These are phyloP conservation scores for Chlorociboria aeruginascens DNA, from an alignment of 495 filamentous ascomycete genomes.

Conservation along the genomic window DNA sequence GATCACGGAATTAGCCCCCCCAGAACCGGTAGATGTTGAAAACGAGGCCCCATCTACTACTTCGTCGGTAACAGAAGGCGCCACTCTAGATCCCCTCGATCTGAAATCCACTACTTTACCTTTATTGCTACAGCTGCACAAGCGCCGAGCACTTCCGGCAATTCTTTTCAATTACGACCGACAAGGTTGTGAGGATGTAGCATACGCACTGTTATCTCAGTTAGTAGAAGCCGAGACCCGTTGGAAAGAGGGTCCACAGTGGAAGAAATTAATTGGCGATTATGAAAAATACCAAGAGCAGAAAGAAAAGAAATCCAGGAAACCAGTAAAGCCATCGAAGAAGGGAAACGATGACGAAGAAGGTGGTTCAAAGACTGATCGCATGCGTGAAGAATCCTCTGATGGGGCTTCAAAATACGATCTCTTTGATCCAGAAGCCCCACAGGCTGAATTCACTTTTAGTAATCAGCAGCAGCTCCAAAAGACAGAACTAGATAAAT, in stretches of 20 bases:
- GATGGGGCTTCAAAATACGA: slow-evolving; percentile 42
- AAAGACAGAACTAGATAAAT: slow-evolving; percentile 37
- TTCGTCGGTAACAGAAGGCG: slow-evolving; percentile 10
- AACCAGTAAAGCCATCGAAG: slow-evolving; percentile 22
- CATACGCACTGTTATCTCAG: slow-evolving; percentile 30
- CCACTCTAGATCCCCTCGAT: slow-evolving; percentile 8
- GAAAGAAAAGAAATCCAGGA: slow-evolving; percentile 25
- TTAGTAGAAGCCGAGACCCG: slow-evolving; percentile 38
- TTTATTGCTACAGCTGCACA: slow-evolving; percentile 47
- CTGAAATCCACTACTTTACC: slow-evolving; percentile 41
- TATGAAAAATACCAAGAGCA: slow-evolving; percentile 41
- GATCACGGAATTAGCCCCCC: slow-evolving; percentile 24
- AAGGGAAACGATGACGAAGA: slow-evolving; percentile 29
- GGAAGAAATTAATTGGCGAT: slow-evolving; percentile 44
- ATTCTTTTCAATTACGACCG: slow-evolving; percentile 72
- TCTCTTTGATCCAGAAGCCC: slow-evolving; percentile 51
- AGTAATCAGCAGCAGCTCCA: slow-evolving; percentile 44
- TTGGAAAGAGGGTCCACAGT: slow-evolving; percentile 47
- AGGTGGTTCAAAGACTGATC: slow-evolving; percentile 38
- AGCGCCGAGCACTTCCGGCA: slow-evolving; percentile 53
- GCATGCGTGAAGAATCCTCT: slow-evolving; percentile 37
- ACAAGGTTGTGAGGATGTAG: slow-evolving; percentile 44
- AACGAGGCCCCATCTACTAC: not conserved
- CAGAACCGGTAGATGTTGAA: not conserved
- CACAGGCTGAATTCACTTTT: slow-evolving; percentile 50